Evolutionary conservation across 1,284 basidiomycete genomes (phyloP).

Genomic region (Malassezia arunalokei): DNA sequence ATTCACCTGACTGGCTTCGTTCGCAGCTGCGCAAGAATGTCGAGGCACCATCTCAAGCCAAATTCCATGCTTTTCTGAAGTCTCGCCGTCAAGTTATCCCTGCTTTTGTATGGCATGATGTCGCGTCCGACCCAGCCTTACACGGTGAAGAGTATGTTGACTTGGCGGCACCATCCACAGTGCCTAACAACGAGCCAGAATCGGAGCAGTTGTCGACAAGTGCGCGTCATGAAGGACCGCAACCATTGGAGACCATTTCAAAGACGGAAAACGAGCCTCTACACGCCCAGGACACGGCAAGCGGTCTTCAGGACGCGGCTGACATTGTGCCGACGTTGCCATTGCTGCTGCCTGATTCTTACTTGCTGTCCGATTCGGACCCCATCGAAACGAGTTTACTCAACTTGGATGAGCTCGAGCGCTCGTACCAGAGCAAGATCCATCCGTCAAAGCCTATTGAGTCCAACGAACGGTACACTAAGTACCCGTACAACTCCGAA

Average conservation of each 20-base stretch:
- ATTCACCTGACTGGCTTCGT: conserved; percentile 26
- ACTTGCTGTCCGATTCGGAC: conserved; percentile 4
- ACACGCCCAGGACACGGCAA: background rate
- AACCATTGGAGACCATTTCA: background rate
- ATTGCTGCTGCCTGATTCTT: background rate
- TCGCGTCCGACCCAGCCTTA: background rate
- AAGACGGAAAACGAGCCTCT: background rate
- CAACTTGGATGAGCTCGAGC: conserved; percentile 28
- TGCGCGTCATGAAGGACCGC: background rate
- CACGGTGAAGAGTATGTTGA: background rate
- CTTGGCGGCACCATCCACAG: background rate
- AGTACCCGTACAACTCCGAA: no score
- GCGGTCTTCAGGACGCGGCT: background rate
- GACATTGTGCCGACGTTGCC: background rate
- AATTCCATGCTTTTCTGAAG: conserved; percentile 34
- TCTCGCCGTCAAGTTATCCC: conserved; percentile 26
- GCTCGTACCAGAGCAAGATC: conserved; percentile 25
- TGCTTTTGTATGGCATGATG: conserved; percentile 13
- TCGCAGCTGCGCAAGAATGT: conserved; percentile 14
- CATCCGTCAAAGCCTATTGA: background rate
- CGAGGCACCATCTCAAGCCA: conserved; percentile 14
- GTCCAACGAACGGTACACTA: no score
- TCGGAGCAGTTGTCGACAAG: background rate
- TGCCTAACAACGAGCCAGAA: background rate
- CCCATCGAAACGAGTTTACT: conserved; percentile 20